Base-by-base conservation (phyloP, 371 early-diverging fungal species). In the Paramicrosporidium saccamoebae region DNA sequence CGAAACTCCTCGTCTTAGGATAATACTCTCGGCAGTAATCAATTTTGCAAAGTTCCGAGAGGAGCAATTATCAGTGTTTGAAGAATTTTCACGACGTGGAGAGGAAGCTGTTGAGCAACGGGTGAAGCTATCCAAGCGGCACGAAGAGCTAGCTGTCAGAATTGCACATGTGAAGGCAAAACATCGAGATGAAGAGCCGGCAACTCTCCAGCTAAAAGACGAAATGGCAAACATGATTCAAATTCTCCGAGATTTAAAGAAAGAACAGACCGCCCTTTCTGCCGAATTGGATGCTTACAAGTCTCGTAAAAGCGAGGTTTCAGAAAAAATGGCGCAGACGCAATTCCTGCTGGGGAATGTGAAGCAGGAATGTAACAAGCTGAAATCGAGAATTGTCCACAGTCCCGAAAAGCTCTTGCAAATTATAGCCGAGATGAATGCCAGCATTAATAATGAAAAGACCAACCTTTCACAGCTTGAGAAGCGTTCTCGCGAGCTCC, bases 1-100 rank as follows among this genome's bases (percentile, higher is more conserved):
- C 0, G 66, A 66, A 27, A 51, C 62, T 0, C 42, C 30, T 0
- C 48, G 58, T 2, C 41, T 64, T 11, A 37, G 59, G 1, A 33
- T 48, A 13, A 49, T 68, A n/a, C 45, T 74, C 12, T 60, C 63
- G 35, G 66, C 53, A 2, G 37, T 72, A 11, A 67, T 72, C 38
- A 75, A 75, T 37, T 74, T 69, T 47, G 60, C 59, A 23, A 73
- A 65, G 45, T 75, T 74, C 36, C 39, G 72, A n/a, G 73, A 69
- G 26, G 66, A 73, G 29, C 46, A 57, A 8, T 44, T 46, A 41
- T 36, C 30, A 0, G 24, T 38, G 0, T 21, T 42, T 16, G 47
- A 46, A 20, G 45, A 46, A 16, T 44, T 44, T n/a, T n/a, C 26
- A 38, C 38, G 1, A 27, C 16, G 12, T 35, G 45, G 21, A 27